Conservation (phyloP, 2,329 filamentous ascomycete species). For the Pochonia chlamydosporia region DNA sequence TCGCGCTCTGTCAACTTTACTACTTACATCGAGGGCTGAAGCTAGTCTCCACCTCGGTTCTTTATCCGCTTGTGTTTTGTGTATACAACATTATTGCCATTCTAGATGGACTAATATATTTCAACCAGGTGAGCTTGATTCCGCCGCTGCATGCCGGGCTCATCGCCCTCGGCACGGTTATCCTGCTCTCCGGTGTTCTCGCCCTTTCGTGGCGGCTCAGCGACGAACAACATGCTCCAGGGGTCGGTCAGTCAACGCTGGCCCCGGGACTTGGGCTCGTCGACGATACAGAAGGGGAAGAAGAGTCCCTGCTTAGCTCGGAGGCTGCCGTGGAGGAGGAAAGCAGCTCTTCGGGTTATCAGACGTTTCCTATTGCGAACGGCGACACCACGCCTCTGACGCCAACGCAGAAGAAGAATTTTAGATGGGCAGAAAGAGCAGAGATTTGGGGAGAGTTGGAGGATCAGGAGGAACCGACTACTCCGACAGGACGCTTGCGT, state of each 20-base stretch:
- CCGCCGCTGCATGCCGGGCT: conserved; percentile 69
- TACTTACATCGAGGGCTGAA: conserved; percentile 92
- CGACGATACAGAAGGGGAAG: conserved; percentile 59
- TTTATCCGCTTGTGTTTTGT: conserved; percentile 97
- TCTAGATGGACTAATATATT: conserved; percentile 94
- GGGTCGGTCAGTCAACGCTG: conserved; percentile 60
- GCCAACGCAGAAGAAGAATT: conserved; percentile 41
- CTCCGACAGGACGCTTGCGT: conserved; percentile 34
- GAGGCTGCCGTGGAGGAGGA: conserved; percentile 38
- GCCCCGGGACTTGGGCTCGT: conserved; percentile 79
- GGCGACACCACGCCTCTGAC: conserved; percentile 32
- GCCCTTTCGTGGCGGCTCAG: conserved; percentile 91
- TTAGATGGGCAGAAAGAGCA: conserved; percentile 59
- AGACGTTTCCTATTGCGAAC: conserved; percentile 40
- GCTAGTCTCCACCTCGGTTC: conserved; percentile 87
- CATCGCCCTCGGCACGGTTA: conserved; percentile 79
- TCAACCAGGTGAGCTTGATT: conserved; percentile 79
- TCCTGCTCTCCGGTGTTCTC: conserved; percentile 81
- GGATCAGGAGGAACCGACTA: conserved; percentile 54
- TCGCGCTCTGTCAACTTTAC: conserved; percentile 88
- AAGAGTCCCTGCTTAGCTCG: conserved; percentile 47
- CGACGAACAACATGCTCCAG: conserved; percentile 62
- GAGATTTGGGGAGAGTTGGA: conserved; percentile 88
- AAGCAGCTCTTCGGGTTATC: conserved; percentile 32
- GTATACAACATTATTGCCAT: conserved; percentile 99